A percentile compares a stretch with the other conserved stretches of the same genome.
phyloP scores from a whole-genome alignment of 345 rosid genomes.

The Lepidium aucheri region DNA sequence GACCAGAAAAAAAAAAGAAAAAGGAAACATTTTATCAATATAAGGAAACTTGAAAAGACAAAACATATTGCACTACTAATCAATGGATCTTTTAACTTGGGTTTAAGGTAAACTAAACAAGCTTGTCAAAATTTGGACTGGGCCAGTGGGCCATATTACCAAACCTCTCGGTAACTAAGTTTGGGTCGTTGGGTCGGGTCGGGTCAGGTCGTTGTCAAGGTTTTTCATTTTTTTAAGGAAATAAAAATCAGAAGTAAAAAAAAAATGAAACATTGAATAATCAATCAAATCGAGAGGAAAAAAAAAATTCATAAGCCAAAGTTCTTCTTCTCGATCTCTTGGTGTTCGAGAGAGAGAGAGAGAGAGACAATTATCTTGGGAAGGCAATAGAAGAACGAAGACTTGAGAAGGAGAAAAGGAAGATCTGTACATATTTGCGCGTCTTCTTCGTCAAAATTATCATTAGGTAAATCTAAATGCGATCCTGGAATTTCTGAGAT shows the following conservation, averaged over 20 bases:
- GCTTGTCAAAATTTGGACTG: neutral
- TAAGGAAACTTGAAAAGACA: too few relatives aligned
- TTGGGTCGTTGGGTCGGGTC: neutral
- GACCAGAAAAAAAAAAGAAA: too few relatives aligned
- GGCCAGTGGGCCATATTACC: neutral
- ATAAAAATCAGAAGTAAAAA: neutral
- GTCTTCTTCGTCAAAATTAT: slow-evolving; percentile 15
- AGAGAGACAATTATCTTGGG: slow-evolving; percentile 5
- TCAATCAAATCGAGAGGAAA: slow-evolving; percentile 30
- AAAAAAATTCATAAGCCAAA: slow-evolving; percentile 14
- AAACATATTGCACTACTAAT: too few relatives aligned
- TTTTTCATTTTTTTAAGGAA: neutral
- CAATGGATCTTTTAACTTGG: too few relatives aligned
- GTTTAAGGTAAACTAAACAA: neutral
- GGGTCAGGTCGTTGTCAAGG: neutral
- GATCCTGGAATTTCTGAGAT: slow-evolving; percentile 4
- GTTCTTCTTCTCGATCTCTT: slow-evolving; percentile 27
- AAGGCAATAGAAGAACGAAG: neutral
- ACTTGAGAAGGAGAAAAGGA: neutral
- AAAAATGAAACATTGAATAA: slow-evolving; percentile 5
- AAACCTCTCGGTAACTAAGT: neutral
- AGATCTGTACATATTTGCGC: slow-evolving; percentile 17
- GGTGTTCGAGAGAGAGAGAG: slow-evolving; percentile 22
- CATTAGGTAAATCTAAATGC: slow-evolving; percentile 24
- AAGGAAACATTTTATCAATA: too few relatives aligned